Base-by-base conservation (phyloP, 129 eudicot species). In the Centrapalus pauciflorus region DNA sequence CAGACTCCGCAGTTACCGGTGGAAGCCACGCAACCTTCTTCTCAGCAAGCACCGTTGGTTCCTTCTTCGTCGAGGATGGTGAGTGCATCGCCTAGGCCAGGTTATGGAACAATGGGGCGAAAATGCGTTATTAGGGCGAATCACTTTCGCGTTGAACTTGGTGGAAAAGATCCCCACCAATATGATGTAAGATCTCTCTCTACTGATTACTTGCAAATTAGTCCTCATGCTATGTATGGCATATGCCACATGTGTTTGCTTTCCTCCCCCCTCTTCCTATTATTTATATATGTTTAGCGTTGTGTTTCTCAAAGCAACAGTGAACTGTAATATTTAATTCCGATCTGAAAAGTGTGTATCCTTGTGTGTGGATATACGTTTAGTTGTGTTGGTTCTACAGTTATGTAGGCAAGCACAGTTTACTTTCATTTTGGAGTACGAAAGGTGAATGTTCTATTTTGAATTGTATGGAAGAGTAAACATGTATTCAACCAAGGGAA, bases 101-200 rank as follows among this genome's bases (percentile, higher is more conserved):
- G 87, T 0, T 67, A 0, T 11, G 98, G 98, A 0, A 77, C 61
- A 0, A 5, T 28, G 0, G 99, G 99, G 0, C 10, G 52, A 5
- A 81, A 55, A 20, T 71, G 86, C 24, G 45, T 70, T 0, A 84
- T 93, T 9, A 69, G 62, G 33, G 99, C 99, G 0, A 93, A 93
- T 28, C 99, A 93, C 35, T 93, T 93, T 5, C 79, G 80, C 0
- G 95, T 89, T 21, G 54, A 79, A 27, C 72, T 86, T 4, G 77
- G 87, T 0, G 70, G 80, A 0, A 59, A 70, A n/a, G 95, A 89
- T 57, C 65, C 91, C 0, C 77, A 82, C 16, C 99, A 93, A 5
- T 89, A 93, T 3, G 95, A 89, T 77, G 97, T 91, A 64, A 66
- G 88, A 19, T 24, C 41, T 49, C 9, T 33, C 4, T 20, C 13